Evolutionary conservation across 768 basidiomycete genomes (phyloP), one percentile per base, ranked within the genome.

Genomic region (Rhodotorula paludigena): DNA sequence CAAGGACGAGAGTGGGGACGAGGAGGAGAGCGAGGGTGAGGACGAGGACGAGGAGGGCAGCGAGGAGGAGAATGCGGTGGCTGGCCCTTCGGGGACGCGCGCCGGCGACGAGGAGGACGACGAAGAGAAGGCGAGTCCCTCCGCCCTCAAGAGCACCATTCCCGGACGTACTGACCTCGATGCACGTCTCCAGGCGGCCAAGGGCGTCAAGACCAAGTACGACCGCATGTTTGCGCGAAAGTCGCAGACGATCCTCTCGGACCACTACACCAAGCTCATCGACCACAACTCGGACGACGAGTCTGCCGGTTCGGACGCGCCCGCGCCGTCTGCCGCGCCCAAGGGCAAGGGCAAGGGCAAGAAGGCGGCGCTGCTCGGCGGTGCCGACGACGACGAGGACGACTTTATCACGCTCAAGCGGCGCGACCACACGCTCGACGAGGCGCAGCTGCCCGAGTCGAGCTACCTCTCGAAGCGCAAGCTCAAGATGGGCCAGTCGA

Each of bases 161-260:
- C 9, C 12, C 28, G 9, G 41, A 42, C 41, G 7, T 23, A 10
- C 16, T 20, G 15, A 18, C 12, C 33, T 42, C 47, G 16, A 9
- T 44, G 7, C 25, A 51, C 33, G 8, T 25, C 16, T 35, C 21
- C 54, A 51, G 30, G 28, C 25, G 23, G 61, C 53, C 48, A 54
- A 44, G 52, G 30, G 21, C 36, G 63, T 63, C 64, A 66, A 73
- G 70, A 97, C 94, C 5, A 97, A 94, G 79, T 96, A 97, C 78
- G 94, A 97, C 78, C 85, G 90, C 59, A 97, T 99, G 92, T 98
- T 97, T 77, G 89, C 89, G 76, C 85, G 93, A 63, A 94, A 90
- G 78, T 97, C 96, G 77, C 93, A 96, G 77, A 87, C 86, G 70
- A 87, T 97, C 56, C 83, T 97, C 39, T 91, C 92, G 0, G 85